Evolutionary conservation across 306 rosid species (phyloP), one percentile per base, ranked within the genome.

Genomic region (Vicia faba): DNA sequence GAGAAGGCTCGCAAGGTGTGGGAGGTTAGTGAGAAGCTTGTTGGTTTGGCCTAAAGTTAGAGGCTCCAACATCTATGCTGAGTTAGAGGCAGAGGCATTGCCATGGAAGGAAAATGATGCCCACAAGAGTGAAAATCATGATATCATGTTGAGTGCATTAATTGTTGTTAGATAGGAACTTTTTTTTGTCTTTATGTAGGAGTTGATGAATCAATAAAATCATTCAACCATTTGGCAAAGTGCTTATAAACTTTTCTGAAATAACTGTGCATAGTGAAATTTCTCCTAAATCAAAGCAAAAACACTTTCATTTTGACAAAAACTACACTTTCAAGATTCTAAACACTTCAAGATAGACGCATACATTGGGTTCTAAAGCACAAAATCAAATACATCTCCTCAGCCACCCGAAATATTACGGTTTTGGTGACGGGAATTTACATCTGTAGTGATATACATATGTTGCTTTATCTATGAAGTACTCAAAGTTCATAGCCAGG

Each of bases 1-100:
- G 91, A 88, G 26, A 95, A 95, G 84, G 99, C 97, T 68, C 92
- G 91, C 72, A 88, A 79, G 84, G 81, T 95, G 53, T 95, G 99
- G 97, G 97, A 95, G 43, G 33, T 95, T 28, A 95, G 99, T 45
- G 99, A 93, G 83, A 93, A 88, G 73, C 97, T 93, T 19, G 95
- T 90, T 69, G 97, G 99, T 63, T 75, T 93, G 95, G 92, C 95
- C 61, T 88, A 71, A 82, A 78, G 38, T 51, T 31, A 46, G 58
- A 64, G 44, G 46, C 40, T 78, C 13, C 13, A 68, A 31, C 43
- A 65, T 51, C 6, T 57, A 14, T 61, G 50, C 67, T 31, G 26
- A 64, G 64, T 26, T 16, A 58, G 26, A 40, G 40, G 45, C 41
- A 12, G 6, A 12, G 61, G 39, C 61, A 13, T 26, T 54, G 60